Evolutionary conservation across 2,329 filamentous ascomycete species (phyloP), one percentile per base, ranked within the genome.

Genomic region (Clarireedia sp.): DNA sequence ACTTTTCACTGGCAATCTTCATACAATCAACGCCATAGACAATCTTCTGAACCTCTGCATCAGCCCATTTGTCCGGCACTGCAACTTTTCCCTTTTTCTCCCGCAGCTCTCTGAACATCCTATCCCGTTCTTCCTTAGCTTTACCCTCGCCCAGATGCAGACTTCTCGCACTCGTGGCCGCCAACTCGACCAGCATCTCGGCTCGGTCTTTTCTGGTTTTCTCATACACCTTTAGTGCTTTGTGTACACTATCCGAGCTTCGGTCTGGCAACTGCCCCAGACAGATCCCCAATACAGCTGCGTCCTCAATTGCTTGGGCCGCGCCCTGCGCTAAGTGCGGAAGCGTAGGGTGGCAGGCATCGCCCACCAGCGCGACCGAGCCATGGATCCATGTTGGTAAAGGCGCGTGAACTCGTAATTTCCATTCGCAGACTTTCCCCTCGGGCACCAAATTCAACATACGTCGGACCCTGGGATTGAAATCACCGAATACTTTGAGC

Each of bases 31-130:
- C 19, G 21, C 55, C 55, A 55, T 86, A 86, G 58, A 86, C 80
- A 75, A 79, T 78, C 68, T 78, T 76, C 69, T 87, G 83, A 41
- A 86, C 81, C 63, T 86, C 83, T 9, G 82, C 81, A 68, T 84
- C 85, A 2, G 82, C 82, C 84, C 84, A 87, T 72, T 85, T 86
- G 70, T 87, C 83, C 2, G 82, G 82, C 58, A 78, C 78, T 2
- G 69, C 72, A 64, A 10, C 29, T 33, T 33, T 33, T 5, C 19
- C 68, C 54, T 71, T 71, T 60, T 40, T 69, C 66, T 62, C 73
- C 57, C 72, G 74, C 57, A 78, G 73, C 50, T 77, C 71, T 40
- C 75, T 76, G 66, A 83, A 80, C 69, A 74, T 44, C 75, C 64
- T 74, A 62, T 84, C 81, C 36, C 81, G 73, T 71, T 82, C 78